Evolutionary conservation across 805 yeast species (phyloP), one percentile per base, ranked within the genome.

Genomic region (Lipomyces lipofer): DNA sequence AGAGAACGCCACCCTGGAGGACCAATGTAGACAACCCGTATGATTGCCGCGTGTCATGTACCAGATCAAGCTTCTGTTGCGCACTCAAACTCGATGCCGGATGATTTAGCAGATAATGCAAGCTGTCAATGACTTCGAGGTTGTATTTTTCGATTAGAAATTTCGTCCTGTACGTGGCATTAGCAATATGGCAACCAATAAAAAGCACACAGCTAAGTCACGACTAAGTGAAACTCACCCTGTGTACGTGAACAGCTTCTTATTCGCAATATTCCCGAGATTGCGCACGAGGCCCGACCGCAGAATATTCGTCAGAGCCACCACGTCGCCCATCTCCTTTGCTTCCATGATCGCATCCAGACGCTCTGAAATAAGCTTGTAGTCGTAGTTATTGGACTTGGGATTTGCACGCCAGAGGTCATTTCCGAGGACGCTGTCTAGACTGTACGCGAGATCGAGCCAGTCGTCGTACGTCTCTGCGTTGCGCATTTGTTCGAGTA

Each of bases 1-100:
- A 94, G 21, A 94, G 72, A 0, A 97, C 86, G 1, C 99, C 98
- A 27, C 99, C 99, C 70, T 94, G 97, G 24, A 94, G 73, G 35
- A 92, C 81, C 52, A 94, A 74, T 0, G 97, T 97, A 0, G 98
- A 89, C 45, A 88, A 81, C 0, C 99, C 99, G 68, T 86, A 81
- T 0, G 95, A 84, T 67, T 89, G 90, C 63, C 88, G 80, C 15
- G 88, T 88, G 71, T 85, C 97, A 67, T 83, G 94, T 72, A 85
- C 90, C 69, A 87, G 88, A 70, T 80, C 90, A 59, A 80, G 76
- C 64, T 79, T 86, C 68, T 75, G 73, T 72, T 80, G 92, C 29
- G 49, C 49, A 40, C 69, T 67, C 24, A 63, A 36, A 36, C 53
- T 38, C 42, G 57, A 54, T 67, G 72, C 44, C 54, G 70, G 47